Percentiles rank a stretch among this genome's conserved stretches.
Evolutionary conservation across 305 asterid genomes (phyloP).

Genomic region (Coffea humblotiana): DNA sequence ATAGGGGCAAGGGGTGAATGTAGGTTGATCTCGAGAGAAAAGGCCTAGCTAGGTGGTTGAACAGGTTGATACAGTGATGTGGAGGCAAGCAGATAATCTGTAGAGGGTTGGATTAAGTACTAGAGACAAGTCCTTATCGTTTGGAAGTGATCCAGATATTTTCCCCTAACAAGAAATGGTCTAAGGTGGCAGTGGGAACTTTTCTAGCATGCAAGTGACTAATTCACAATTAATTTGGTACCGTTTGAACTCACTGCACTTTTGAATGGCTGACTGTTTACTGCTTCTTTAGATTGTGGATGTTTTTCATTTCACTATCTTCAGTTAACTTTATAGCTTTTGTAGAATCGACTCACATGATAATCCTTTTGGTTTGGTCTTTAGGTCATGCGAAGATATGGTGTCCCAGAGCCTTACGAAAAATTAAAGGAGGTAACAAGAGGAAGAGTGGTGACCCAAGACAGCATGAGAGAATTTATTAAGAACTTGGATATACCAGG

Average conservation of each 20-base stretch:
- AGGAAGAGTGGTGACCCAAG: slow-evolving; percentile 72
- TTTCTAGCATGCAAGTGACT: background rate
- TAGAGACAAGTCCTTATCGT: background rate
- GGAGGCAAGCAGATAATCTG: background rate
- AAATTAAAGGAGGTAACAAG: slow-evolving; percentile 88
- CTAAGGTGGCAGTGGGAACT: background rate
- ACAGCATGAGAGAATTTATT: slow-evolving; percentile 68
- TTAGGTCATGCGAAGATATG: slow-evolving; percentile 87
- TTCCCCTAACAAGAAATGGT: too few species aligned
- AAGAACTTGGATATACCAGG: slow-evolving; percentile 59
- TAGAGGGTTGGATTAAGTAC: too few species aligned
- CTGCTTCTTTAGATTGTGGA: background rate
- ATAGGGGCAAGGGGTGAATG: background rate
- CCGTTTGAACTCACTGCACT: background rate
- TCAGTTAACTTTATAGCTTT: background rate
- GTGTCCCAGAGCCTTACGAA: slow-evolving; percentile 92
- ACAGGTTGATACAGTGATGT: background rate
- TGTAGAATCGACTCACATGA: background rate
- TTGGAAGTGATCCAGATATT: background rate
- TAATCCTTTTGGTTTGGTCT: background rate
- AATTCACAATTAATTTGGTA: background rate
- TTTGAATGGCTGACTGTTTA: background rate
- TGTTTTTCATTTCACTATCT: background rate
- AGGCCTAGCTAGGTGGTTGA: background rate
- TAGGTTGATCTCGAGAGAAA: background rate